Evolutionary conservation across 768 basidiomycete genomes (phyloP), one percentile per base, ranked within the genome.

Genomic region (Agaricus subrufescens): DNA sequence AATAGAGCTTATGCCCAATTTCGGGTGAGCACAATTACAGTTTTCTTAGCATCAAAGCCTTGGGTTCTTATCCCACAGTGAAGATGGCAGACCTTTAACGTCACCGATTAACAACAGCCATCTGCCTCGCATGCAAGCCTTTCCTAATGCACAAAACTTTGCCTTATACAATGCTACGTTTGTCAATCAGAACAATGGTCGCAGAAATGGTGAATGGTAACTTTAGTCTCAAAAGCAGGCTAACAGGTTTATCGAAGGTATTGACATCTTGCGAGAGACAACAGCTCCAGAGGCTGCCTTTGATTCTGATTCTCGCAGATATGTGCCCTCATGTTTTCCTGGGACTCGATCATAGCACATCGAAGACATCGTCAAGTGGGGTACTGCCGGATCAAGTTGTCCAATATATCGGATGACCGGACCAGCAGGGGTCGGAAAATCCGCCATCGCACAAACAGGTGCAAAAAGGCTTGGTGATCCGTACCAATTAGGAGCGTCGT

Each of bases 391-490:
- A 19, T 19, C 40, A 14, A 12, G 3, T 27, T 15, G 15, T 10
- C 26, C 38, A 14, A 50, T 50, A 8, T 50, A 42, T 25, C 26
- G 49, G 25, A 50, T 50, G 49, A 50, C 11, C 19, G 39, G 50
- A 39, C 50, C 39, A 6, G 50, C 50, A 27, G 50, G 50, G 15
- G 50, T 50, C 7, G 50, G 37, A 19, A 50, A 50, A 40, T 40
- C 50, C 25, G 50, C 50, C 14, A 26, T 50, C 2, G 50, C 50
- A 11, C 50, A 45, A 19, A 59, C 58, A 1, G 46, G 53, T 19
- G 47, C 47, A 12, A n/a, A 42, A 1, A 23, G 46, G n/a, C 43
- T 55, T 2, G n/a, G 34, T 15, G 10, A 12, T 2, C 11, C 10
- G 2, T 19, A 34, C 7, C 34, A 50, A 14, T 48, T 59, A 3